A percentile compares a stretch with the other conserved stretches of the same genome.
phyloP scores from a whole-genome alignment of 2,329 filamentous ascomycete genomes.

The Aulographum hederae region DNA sequence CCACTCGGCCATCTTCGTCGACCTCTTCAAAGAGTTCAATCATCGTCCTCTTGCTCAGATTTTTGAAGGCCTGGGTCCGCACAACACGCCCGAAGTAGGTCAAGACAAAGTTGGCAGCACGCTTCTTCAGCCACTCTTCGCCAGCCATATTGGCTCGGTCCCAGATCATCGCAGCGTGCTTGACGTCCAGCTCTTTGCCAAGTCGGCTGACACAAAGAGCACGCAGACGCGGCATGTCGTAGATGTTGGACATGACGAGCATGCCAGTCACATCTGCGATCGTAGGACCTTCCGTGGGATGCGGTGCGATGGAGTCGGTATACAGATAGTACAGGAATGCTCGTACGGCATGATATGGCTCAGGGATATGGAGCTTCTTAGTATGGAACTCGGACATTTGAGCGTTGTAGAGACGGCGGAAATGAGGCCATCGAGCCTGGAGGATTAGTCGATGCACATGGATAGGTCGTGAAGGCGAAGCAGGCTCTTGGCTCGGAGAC shows the following conservation, averaged over 20 bases:
- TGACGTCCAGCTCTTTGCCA: slow-evolving; percentile 78
- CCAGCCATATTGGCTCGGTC: slow-evolving; percentile 78
- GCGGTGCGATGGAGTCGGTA: slow-evolving; percentile 62
- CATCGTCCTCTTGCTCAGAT: slow-evolving; percentile 58
- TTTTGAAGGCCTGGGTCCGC: slow-evolving; percentile 70
- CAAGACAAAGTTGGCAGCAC: slow-evolving; percentile 76
- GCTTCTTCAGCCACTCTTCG: slow-evolving; percentile 84
- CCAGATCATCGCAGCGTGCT: slow-evolving; percentile 92
- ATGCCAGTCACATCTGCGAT: slow-evolving; percentile 82
- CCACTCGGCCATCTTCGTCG: slow-evolving; percentile 77
- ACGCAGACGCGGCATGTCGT: slow-evolving; percentile 86
- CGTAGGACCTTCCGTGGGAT: slow-evolving; percentile 33
- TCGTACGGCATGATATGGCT: slow-evolving; percentile 84
- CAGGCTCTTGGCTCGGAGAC: slow-evolving; percentile 11
- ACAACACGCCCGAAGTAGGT: slow-evolving; percentile 91
- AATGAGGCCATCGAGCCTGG: slow-evolving; percentile 91
- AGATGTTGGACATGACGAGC: slow-evolving; percentile 94
- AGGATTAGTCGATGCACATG: slow-evolving; percentile 91
- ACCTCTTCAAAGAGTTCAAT: slow-evolving; percentile 89
- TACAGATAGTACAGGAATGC: slow-evolving; percentile 95
- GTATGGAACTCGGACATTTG: slow-evolving; percentile 98
- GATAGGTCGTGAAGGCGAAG: slow-evolving; percentile 51
- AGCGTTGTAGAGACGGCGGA: slow-evolving; percentile 73
- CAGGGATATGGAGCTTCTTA: slow-evolving; percentile 93
- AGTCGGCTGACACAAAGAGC: slow-evolving; percentile 82